Percentiles rank a stretch among this genome's conserved stretches.
Evolutionary conservation across 768 basidiomycete species (phyloP).

Genomic region (Kondoa malvinella): DNA sequence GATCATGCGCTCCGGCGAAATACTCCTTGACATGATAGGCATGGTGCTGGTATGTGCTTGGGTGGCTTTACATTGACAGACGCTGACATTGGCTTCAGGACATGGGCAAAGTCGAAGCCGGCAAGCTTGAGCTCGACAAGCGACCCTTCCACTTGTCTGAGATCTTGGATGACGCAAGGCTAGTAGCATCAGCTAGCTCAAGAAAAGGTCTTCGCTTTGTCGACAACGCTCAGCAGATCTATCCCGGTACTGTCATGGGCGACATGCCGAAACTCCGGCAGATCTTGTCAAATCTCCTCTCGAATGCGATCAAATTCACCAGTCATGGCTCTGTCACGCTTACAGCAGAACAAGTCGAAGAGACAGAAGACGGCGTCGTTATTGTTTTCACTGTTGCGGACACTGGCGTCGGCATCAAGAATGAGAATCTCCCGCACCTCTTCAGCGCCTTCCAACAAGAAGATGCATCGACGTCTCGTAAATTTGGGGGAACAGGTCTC

Average conservation of each 20-base stretch:
- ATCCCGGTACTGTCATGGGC: slow-evolving; percentile 17
- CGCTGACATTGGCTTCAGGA: too few relatives aligned
- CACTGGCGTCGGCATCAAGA: slow-evolving; percentile 22
- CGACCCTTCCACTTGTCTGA: slow-evolving; percentile 18
- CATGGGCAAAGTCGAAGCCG: slow-evolving; percentile 24
- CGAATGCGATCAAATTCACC: slow-evolving; percentile 25
- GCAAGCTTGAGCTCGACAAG: slow-evolving; percentile 19
- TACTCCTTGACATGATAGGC: slow-evolving; percentile 21
- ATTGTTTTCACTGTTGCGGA: slow-evolving; percentile 18
- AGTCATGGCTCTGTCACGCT: slow-evolving; percentile 15
- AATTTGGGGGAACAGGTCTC: slow-evolving; percentile 20
- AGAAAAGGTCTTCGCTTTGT: slow-evolving; percentile 18
- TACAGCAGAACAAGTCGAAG: slow-evolving; percentile 10
- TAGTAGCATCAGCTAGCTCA: slow-evolving; percentile 15
- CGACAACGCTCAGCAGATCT: slow-evolving; percentile 12
- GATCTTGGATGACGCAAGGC: slow-evolving; percentile 11
- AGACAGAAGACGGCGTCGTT: slow-evolving; percentile 4
- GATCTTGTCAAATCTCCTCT: slow-evolving; percentile 19
- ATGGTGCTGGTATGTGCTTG: slow-evolving; percentile 12
- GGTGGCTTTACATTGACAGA: too few relatives aligned
- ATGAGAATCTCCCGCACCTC: slow-evolving; percentile 17
- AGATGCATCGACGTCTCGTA: slow-evolving; percentile 11
- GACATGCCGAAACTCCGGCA: slow-evolving; percentile 22
- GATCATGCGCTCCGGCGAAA: slow-evolving; percentile 23
- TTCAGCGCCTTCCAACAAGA: slow-evolving; percentile 24